A percentile compares a stretch with the other conserved stretches of the same genome.
Evolutionary conservation across 2,329 filamentous ascomycete genomes (phyloP).

Genomic region (Paecilomyces sp.): DNA sequence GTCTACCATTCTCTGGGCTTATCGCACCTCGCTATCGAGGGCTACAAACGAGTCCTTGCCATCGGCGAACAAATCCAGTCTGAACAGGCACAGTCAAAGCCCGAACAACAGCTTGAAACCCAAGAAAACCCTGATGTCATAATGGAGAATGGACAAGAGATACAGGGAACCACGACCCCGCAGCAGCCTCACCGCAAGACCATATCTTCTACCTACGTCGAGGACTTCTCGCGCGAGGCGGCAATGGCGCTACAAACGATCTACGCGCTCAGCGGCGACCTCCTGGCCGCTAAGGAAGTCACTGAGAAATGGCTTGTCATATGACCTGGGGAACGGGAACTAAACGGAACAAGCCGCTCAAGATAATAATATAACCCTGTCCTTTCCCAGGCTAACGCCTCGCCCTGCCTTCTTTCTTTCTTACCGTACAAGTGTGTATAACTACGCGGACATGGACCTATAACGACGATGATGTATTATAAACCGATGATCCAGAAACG

Average conservation of each 20-base stretch:
- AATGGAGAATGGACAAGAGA: background rate
- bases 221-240: constrained; percentile 62
- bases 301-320: constrained; percentile 54
- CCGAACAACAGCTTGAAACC: background rate
- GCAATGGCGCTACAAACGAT: constrained; percentile 68
- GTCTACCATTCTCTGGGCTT: constrained; percentile 71
- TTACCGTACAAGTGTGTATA: too few relatives aligned
- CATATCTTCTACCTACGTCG: constrained; percentile 22
- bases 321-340: constrained; percentile 15
- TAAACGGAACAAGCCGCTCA: background rate
- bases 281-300: constrained; percentile 52
- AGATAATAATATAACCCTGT: too few relatives aligned
- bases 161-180: background rate
- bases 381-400: too few relatives aligned
- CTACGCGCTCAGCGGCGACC: constrained; percentile 58
- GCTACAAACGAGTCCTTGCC: constrained; percentile 57
- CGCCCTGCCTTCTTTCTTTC: too few relatives aligned
- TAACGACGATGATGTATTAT: too few relatives aligned
- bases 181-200: background rate
- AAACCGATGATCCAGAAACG: too few relatives aligned
- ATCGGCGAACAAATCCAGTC: constrained; percentile 42
- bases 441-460: too few relatives aligned
- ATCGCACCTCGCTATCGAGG: constrained; percentile 62
- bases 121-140: background rate
- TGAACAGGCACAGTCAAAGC: background rate